Evolutionary conservation across 2,329 filamentous ascomycete genomes (phyloP).

Genomic region (Alternaria gaisen): DNA sequence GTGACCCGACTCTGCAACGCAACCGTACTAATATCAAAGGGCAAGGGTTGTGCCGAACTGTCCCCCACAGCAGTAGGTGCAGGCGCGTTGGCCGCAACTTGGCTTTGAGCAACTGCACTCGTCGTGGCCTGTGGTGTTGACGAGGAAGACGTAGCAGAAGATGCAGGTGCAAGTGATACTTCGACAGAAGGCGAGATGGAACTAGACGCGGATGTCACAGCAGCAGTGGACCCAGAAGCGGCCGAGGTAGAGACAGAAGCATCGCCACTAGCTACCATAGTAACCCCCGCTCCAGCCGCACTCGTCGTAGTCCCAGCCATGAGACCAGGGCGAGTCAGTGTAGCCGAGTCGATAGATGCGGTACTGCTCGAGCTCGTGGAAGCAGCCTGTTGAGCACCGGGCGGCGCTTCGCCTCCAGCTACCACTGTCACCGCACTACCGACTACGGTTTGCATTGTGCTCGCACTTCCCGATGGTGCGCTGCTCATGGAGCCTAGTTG

Average conservation of each 20-base stretch:
- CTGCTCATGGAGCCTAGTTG: conserved; percentile 33
- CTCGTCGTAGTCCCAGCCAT: conserved; percentile 25
- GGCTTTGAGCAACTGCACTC: conserved; percentile 31
- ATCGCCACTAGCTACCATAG: conserved; percentile 25
- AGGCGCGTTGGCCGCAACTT: conserved; percentile 28
- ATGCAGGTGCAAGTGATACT: not conserved
- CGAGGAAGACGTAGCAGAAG: not conserved
- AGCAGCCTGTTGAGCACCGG: conserved; percentile 21
- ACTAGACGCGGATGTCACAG: not conserved
- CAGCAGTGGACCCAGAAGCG: not conserved
- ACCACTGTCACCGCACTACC: conserved; percentile 31
- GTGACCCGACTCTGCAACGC: conserved; percentile 47
- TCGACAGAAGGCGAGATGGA: not conserved
- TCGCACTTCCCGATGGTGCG: conserved; percentile 9
- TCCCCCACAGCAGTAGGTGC: conserved; percentile 21
- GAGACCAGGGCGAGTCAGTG: conserved; percentile 29
- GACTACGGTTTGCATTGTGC: conserved; percentile 38
- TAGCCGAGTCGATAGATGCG: conserved; percentile 32
- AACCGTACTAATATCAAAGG: conserved; percentile 49
- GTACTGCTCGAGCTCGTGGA: conserved; percentile 20
- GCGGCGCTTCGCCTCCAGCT: conserved; percentile 28
- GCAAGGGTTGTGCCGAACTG: conserved; percentile 23
- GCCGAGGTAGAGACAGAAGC: conserved; percentile 2
- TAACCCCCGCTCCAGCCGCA: conserved; percentile 30
- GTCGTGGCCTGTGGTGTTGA: conserved; percentile 16